Percentiles rank a stretch among this genome's conserved stretches.
phyloP scores from a whole-genome alignment of 805 yeast genomes.

The Danielozyma ontarioensis region DNA sequence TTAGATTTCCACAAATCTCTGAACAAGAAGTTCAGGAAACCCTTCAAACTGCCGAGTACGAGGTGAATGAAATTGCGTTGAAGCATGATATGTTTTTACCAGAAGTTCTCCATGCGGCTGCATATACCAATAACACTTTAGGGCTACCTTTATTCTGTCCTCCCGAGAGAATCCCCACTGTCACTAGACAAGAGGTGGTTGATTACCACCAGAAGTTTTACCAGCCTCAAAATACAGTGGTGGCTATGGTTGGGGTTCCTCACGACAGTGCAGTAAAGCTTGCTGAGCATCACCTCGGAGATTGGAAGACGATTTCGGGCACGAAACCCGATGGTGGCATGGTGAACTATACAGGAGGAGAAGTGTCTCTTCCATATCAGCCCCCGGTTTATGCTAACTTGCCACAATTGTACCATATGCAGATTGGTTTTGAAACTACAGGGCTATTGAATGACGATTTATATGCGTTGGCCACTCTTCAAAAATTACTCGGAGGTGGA shows the following conservation, averaged over 20 bases:
- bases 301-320: conserved; percentile 32
- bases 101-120: conserved; percentile 83
- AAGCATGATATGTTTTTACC: conserved; percentile 86
- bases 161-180: conserved; percentile 52
- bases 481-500: conserved; percentile 91
- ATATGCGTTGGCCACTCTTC: conserved; percentile 85
- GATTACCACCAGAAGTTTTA: conserved; percentile 63
- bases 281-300: conserved; percentile 60
- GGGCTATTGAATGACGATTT: conserved; percentile 81
- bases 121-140: conserved; percentile 64
- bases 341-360: conserved; percentile 56
- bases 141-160: conserved; percentile 89
- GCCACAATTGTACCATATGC: conserved; percentile 80
- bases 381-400: conserved; percentile 41
- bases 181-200: conserved; percentile 48
- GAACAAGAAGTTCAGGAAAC: conserved; percentile 73
- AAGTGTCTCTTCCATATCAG: conserved; percentile 32
- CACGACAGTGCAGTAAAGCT: conserved; percentile 63
- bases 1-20: conserved; percentile 62
- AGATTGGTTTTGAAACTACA: conserved; percentile 83
- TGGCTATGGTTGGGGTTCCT: conserved; percentile 83
- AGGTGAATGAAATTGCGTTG: conserved; percentile 72
- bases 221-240: conserved; percentile 75
- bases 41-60: conserved; percentile 68
- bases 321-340: conserved; percentile 40